Evolutionary conservation across 202 grass and related monocot species (phyloP).

Genomic region (Bolboschoenoplectus hybrid): DNA sequence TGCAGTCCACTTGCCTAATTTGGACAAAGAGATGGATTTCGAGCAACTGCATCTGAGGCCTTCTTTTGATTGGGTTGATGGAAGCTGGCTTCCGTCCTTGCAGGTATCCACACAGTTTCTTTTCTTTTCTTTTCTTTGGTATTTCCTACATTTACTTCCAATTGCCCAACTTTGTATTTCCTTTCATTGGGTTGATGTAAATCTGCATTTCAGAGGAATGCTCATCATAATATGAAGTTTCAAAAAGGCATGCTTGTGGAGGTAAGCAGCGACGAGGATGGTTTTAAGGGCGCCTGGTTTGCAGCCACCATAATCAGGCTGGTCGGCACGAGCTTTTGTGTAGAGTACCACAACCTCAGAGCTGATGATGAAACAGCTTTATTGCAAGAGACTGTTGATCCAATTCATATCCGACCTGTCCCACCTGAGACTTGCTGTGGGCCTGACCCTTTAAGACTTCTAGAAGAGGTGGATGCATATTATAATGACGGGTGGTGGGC

Average conservation of each 20-base stretch:
- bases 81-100: constrained; percentile 49
- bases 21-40: constrained; percentile 55
- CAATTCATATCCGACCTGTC: constrained; percentile 53
- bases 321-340: constrained; percentile 48
- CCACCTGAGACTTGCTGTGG: constrained; percentile 44
- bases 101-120: constrained; percentile 45
- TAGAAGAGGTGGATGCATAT: constrained; percentile 87
- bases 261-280: constrained; percentile 68
- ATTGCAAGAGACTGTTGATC: constrained; percentile 63
- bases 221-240: constrained; percentile 37
- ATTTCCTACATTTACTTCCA: not conserved
- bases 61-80: constrained; percentile 55
- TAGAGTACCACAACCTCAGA: constrained; percentile 65
- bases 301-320: constrained; percentile 52
- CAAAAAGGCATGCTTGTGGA: constrained; percentile 48
- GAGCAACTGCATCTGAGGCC: constrained; percentile 56
- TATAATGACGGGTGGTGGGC: constrained; percentile 88
- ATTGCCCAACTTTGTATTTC: not conserved
- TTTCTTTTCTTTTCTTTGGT: no score
- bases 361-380: constrained; percentile 57
- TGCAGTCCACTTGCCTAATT: constrained; percentile 49
- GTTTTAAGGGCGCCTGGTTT: constrained; percentile 75
- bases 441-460: constrained; percentile 46
- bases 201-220: constrained; percentile 48
- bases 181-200: not conserved